These are phyloP conservation scores for Nigrospora oryzae DNA, from an alignment of 2,329 filamentous ascomycete genomes.

Conservation along the genomic window DNA sequence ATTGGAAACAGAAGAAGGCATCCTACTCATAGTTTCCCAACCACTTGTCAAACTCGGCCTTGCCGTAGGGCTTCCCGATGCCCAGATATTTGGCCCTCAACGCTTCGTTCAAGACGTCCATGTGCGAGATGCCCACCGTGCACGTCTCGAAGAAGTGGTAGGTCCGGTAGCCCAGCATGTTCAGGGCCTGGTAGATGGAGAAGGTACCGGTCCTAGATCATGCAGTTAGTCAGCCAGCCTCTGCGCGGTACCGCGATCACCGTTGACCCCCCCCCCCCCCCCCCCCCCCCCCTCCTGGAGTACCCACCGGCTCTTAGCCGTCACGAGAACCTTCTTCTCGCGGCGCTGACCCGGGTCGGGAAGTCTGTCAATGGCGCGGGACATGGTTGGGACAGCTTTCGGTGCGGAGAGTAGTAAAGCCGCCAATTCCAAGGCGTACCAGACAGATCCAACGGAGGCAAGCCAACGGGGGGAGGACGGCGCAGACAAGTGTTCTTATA, in stretches of 20 bases:
- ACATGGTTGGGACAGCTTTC: constrained; percentile 2
- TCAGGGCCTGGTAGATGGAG: constrained; percentile 13
- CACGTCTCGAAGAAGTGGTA: constrained; percentile 15
- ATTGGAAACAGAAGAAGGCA: background rate
- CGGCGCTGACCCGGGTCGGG: constrained; percentile 6
- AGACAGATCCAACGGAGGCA: too few species aligned
- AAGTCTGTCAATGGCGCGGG: constrained; percentile 11
- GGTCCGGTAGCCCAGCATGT: constrained; percentile 12
- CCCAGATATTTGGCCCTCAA: constrained; percentile 10
- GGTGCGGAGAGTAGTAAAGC: too few species aligned
- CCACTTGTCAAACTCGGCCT: constrained; percentile 15
- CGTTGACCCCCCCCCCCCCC: too few species aligned
- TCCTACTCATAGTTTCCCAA: constrained; percentile 11
- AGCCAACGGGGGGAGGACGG: too few species aligned
- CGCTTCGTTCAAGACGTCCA: constrained; percentile 11
- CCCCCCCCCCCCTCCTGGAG: too few species aligned
- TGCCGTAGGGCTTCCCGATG: constrained; percentile 12
- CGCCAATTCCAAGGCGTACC: too few species aligned
- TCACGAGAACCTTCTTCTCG: constrained; percentile 12
- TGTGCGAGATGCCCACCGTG: constrained; percentile 5
- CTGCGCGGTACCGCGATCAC: background rate
- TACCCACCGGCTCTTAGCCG: background rate
- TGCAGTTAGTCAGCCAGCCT: background rate
- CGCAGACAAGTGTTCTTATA: too few species aligned
- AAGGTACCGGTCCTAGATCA: constrained; percentile 12